A percentile compares a stretch with the other conserved stretches of the same genome.
Evolutionary conservation across 2,329 filamentous ascomycete genomes (phyloP).

Genomic region (Pestalotiopsis sp.): DNA sequence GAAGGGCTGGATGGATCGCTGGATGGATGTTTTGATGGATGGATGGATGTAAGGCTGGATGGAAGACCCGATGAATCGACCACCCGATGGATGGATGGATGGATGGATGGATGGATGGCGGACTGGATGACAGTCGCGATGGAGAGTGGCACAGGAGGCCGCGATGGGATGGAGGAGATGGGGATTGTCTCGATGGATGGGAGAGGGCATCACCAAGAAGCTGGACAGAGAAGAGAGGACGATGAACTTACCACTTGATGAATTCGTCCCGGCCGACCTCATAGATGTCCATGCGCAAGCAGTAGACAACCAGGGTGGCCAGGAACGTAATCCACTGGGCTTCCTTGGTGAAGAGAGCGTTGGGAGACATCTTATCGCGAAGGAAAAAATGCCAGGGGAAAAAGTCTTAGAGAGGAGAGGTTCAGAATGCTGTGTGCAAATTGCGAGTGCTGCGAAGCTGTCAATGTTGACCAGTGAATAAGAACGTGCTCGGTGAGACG

Average conservation of each 20-base stretch:
- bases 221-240: background rate
- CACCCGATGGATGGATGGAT: background rate
- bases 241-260: background rate
- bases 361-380: no score
- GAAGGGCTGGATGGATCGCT: background rate
- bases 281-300: no score
- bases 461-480: background rate
- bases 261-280: no score
- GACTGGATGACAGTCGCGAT: background rate
- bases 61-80: background rate
- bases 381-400: background rate
- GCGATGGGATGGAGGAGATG: background rate
- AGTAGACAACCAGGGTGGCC: background rate
- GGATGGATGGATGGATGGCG: background rate
- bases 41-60: background rate
- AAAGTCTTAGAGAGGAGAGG: background rate
- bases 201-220: background rate
- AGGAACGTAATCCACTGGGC: background rate
- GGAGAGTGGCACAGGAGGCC: background rate
- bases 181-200: background rate
- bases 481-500: background rate
- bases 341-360: no score
- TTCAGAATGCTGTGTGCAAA: background rate
- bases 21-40: background rate
- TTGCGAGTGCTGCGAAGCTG: background rate